phyloP scores from a whole-genome alignment of 176 grass and related monocot species.

The Puccinellia tenuiflora region DNA sequence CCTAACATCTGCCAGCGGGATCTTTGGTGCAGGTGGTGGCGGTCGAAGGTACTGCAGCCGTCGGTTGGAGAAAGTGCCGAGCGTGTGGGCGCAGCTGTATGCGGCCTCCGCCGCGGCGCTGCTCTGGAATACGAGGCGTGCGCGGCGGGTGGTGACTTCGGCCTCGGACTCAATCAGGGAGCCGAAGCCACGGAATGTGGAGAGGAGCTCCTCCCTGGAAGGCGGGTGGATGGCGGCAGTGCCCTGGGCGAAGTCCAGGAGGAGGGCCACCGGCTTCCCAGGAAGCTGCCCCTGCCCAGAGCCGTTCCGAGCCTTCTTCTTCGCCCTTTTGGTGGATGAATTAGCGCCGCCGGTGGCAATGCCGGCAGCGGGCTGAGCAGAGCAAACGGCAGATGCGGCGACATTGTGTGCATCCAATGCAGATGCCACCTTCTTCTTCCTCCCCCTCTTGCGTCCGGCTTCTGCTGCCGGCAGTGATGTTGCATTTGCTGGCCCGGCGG shows the following conservation, averaged over 20 bases:
- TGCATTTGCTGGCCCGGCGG: too few species aligned
- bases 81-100: conserved; percentile 22
- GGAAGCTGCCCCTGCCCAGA: not conserved
- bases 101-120: conserved; percentile 39
- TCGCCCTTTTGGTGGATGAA: not conserved
- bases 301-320: conserved; percentile 12
- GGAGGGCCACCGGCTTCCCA: conserved; percentile 37
- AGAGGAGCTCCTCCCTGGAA: conserved; percentile 47
- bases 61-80: not conserved
- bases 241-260: conserved; percentile 28
- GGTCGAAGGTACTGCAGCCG: conserved; percentile 25
- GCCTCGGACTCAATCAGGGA: conserved; percentile 34
- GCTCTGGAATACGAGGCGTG: conserved; percentile 32
- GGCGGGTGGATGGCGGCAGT: conserved; percentile 4
- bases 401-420: not conserved
- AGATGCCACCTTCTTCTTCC: not conserved
- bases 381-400: not conserved
- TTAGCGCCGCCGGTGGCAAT: not conserved
- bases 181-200: conserved; percentile 47
- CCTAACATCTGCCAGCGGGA: conserved; percentile 52
- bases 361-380: not conserved
- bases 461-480: too few species aligned
- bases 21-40: conserved; percentile 3
- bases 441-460: not conserved
- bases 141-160: not conserved